Conservation (phyloP, 164 flowering plant species). For the Stephania cephalantha region DNA sequence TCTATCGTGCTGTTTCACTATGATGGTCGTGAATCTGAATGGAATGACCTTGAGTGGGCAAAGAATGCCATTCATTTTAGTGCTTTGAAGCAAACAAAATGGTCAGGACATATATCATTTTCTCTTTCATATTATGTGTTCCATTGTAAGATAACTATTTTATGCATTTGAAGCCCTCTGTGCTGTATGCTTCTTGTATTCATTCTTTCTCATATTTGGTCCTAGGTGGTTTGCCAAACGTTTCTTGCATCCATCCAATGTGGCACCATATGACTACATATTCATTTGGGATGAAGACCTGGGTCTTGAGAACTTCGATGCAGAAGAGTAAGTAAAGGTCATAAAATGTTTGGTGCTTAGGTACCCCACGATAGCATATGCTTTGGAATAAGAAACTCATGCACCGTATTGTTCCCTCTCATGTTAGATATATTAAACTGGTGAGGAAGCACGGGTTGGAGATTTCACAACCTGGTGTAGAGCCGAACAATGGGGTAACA, state of each 20-base stretch:
- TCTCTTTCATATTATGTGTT: not conserved
- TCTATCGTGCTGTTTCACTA: conserved; percentile 83
- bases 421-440: conserved; percentile 57
- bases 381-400: not conserved
- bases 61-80: conserved; percentile 79
- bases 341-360: not conserved
- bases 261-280: conserved; percentile 89
- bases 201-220: conserved; percentile 9
- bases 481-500: conserved; percentile 48
- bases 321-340: conserved; percentile 57
- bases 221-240: conserved; percentile 96
- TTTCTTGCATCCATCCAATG: conserved; percentile 89
- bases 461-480: conserved; percentile 90
- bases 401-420: not conserved
- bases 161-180: not conserved
- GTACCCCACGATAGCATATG: not conserved
- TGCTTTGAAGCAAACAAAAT: conserved; percentile 74
- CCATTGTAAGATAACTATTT: not conserved
- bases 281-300: conserved; percentile 99
- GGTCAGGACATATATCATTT: conserved; percentile 38
- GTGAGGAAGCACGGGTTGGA: conserved; percentile 86
- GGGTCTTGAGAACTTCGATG: conserved; percentile 84
- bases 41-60: conserved; percentile 98
- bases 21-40: conserved; percentile 75
- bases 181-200: not conserved